Base-by-base conservation (phyloP, 2,329 filamentous ascomycete genomes). In the Curvularia sp. region DNA sequence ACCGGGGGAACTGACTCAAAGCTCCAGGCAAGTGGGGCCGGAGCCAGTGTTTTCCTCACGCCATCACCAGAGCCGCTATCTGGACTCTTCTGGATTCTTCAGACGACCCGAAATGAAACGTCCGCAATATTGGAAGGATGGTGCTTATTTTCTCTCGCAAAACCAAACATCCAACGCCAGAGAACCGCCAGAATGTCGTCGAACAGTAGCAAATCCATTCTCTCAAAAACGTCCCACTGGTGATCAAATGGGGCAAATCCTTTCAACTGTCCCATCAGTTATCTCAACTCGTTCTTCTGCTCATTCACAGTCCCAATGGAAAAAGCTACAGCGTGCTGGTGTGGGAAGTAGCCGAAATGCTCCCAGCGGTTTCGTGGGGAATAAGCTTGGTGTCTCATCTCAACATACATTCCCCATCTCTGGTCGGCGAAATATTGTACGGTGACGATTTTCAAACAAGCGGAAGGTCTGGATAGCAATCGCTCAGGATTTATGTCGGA, bases 301-400 rank as follows among this genome's bases (percentile, higher is more conserved):
- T 41, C 66, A 57, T n/a, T 54, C 52, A 9, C 62, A 53, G 27
- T 45, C 60, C 18, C 61, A 69, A 34, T 66, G 59, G 61, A 57
- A 67, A 7, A 55, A 42, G 10, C 19, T 71, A 43, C 59, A 67
- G 41, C 61, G 52, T n/a, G 39, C 60, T 19, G 72, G 71, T 23
- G 65, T 71, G 0, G 63, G 69, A 9, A 73, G 68, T 58, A 71
- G 71, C 55, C 65, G 57, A 13, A 57, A 57, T 7, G 52, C 38
- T 8, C 56, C 57, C 25, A 25, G 25, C 2, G 54, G 48, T 7
- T 43, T 41, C 8, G 28, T 41, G 3, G 39, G 54, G 15, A 49
- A 54, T 43, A 43, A 13, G 8, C 48, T 49, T 38, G 38, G 45
- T 25, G 49, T 36, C 8, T 51, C 64, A 10, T 30, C 55, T 4